Base-by-base conservation (phyloP, 129 eudicot genomes). In the Flaveria sonorensis region DNA sequence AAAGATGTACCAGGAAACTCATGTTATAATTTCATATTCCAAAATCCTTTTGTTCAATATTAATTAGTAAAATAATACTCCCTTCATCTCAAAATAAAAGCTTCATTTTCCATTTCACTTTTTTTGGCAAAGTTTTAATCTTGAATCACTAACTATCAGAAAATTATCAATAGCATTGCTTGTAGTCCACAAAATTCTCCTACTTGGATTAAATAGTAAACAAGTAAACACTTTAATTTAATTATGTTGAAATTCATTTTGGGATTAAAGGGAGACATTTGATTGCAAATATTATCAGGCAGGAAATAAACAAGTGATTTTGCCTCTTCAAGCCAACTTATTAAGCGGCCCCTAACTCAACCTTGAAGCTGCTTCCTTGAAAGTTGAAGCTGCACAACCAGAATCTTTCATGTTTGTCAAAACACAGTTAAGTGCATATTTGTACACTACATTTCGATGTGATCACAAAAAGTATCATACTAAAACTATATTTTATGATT, bases 331-430 rank as follows among this genome's bases (percentile, higher is more conserved):
- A 28, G 43, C 69, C 32, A 63, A 63, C 69, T 63, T 63, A 63
- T 63, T 53, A 72, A 15, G 48, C 63, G 40, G 21, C 50, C 40
- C 79, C 64, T 63, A 64, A 75, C 72, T 47, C 79, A 63, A 28
- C 14, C 79, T 64, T 75, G 79, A 63, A 75, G 63, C 72, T 47
- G 64, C 79, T 55, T 75, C 79, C 79, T 47, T 75, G 79, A 63
- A 63, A 75, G 72, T 75, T 75, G 72, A 75, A 24, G 55, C 79
- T 75, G 79, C 79, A 75, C 79, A 72, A 75, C 39, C 50, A 64
- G 40, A 63, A 75, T 57, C 79, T 64, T 75, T 46, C 50, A 63
- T 75, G 63, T 23, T 62, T 62, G 47, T 64, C 32, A 74, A 57
- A 46, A 62, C 65, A 65, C 55, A 66, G 24, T 20, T 74, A 75